A percentile compares a stretch with the other conserved stretches of the same genome.
Evolutionary conservation across 129 eudicot genomes (phyloP).

Genomic region (Cynara cardunculus): DNA sequence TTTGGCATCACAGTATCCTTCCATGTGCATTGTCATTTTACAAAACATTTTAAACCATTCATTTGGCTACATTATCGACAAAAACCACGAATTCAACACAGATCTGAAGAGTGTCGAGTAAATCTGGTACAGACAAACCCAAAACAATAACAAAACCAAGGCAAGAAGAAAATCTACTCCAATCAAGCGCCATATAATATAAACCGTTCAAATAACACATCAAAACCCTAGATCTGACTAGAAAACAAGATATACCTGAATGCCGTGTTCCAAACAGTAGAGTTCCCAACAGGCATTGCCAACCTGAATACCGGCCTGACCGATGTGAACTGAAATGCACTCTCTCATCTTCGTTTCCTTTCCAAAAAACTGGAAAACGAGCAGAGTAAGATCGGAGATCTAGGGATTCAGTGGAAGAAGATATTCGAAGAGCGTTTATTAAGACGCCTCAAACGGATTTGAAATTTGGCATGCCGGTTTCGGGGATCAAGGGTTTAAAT

Average conservation of each 20-base stretch:
- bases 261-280: conserved; percentile 59
- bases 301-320: conserved; percentile 56
- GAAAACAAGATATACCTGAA: conserved; percentile 35
- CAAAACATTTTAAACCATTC: background rate
- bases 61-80: background rate
- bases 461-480: conserved; percentile 23
- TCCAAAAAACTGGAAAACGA: background rate
- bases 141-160: background rate
- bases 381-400: background rate
- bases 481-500: conserved; percentile 7
- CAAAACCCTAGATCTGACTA: conserved; percentile 15
- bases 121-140: background rate
- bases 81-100: conserved; percentile 3
- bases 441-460: conserved; percentile 50
- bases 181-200: background rate
- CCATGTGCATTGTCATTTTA: background rate
- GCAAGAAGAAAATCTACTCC: background rate
- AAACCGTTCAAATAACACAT: background rate
- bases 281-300: conserved; percentile 61
- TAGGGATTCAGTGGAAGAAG: conserved; percentile 8
- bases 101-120: background rate
- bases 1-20: background rate
- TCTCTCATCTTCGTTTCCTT: conserved; percentile 45
- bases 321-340: conserved; percentile 61
- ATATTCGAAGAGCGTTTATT: conserved; percentile 50